Percentiles rank a stretch among this genome's conserved stretches.
phyloP scores from a whole-genome alignment of 441 rosid genomes.

The Aquilaria agallochum region DNA sequence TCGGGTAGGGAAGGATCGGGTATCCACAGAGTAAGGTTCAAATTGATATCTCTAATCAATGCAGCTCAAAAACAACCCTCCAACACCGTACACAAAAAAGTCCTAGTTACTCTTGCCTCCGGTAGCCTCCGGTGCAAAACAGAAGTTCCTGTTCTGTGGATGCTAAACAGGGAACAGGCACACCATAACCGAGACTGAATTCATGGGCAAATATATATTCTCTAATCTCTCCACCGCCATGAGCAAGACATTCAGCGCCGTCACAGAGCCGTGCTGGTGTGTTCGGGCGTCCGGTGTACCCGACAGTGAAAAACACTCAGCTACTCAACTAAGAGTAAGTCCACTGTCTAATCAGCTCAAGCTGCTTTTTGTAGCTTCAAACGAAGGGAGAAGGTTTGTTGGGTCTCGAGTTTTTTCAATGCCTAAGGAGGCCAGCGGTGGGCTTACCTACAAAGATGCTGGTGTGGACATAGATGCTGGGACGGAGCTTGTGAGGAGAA shows the following conservation, averaged over 20 bases:
- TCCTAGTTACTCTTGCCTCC: no score
- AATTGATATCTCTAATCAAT: no score
- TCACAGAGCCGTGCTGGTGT: slow-evolving; percentile 23
- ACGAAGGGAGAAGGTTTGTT: neutral
- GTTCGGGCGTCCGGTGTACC: slow-evolving; percentile 9
- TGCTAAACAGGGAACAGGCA: no score
- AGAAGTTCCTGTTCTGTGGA: no score
- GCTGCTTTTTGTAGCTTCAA: slow-evolving; percentile 5
- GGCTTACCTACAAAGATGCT: slow-evolving; percentile 77
- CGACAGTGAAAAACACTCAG: slow-evolving; percentile 3
- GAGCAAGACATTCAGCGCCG: slow-evolving; percentile 19
- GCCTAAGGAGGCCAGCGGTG: slow-evolving; percentile 24
- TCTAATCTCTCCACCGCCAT: slow-evolving; percentile 7
- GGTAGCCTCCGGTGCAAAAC: no score
- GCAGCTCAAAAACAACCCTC: no score
- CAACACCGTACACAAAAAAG: no score
- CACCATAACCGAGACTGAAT: no score
- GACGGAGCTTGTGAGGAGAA: slow-evolving; percentile 77
- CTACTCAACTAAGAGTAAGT: neutral
- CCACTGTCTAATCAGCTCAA: slow-evolving; percentile 11
- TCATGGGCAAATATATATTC: no score
- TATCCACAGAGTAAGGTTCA: no score
- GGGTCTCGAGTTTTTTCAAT: slow-evolving; percentile 16
- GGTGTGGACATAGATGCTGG: slow-evolving; percentile 98
- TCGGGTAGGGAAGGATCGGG: no score